A percentile compares a stretch with the other conserved stretches of the same genome.
These are phyloP conservation scores for Sugiyamaella japonica DNA, from an alignment of 1,139 yeast species.

Conservation along the genomic window DNA sequence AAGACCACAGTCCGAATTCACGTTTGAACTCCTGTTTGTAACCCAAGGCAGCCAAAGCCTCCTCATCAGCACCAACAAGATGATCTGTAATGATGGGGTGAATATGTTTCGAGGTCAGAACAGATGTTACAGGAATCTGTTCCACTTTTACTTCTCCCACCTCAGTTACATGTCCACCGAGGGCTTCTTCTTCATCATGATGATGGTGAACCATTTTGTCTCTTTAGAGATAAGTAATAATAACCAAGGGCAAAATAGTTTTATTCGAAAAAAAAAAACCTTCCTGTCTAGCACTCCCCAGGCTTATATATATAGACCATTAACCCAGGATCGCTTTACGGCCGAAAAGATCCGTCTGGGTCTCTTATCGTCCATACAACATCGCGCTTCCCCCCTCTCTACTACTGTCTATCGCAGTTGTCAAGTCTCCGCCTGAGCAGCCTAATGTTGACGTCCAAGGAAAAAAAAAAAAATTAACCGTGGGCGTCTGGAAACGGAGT, in stretches of 20 bases:
- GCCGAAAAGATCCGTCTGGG: too few relatives aligned
- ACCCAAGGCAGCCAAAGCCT: conserved; percentile 53
- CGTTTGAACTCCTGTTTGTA: conserved; percentile 74
- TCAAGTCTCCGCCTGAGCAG: too few relatives aligned
- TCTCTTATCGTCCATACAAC: too few relatives aligned
- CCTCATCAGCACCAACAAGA: conserved; percentile 32
- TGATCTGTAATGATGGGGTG: conserved; percentile 35
- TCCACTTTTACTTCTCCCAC: conserved; percentile 33
- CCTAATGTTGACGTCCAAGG: too few relatives aligned
- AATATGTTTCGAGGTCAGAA: conserved; percentile 27
- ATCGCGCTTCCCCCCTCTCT: too few relatives aligned
- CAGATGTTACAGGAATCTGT: conserved; percentile 30
- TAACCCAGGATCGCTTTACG: too few relatives aligned
- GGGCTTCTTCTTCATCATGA: conserved; percentile 5
- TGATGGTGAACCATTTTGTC: conserved; percentile 10
- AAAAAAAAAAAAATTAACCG: too few relatives aligned
- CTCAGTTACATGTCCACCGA: conserved; percentile 23
- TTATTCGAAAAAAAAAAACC: background rate
- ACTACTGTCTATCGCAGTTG: too few relatives aligned
- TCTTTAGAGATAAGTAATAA: background rate
- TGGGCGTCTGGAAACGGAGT: background rate
- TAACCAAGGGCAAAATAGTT: background rate
- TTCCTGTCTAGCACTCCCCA: too few relatives aligned
- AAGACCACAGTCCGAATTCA: conserved; percentile 55
- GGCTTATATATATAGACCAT: too few relatives aligned